Conservation (phyloP, 2,329 filamentous ascomycete genomes). For the Tympanopsis confertula region DNA sequence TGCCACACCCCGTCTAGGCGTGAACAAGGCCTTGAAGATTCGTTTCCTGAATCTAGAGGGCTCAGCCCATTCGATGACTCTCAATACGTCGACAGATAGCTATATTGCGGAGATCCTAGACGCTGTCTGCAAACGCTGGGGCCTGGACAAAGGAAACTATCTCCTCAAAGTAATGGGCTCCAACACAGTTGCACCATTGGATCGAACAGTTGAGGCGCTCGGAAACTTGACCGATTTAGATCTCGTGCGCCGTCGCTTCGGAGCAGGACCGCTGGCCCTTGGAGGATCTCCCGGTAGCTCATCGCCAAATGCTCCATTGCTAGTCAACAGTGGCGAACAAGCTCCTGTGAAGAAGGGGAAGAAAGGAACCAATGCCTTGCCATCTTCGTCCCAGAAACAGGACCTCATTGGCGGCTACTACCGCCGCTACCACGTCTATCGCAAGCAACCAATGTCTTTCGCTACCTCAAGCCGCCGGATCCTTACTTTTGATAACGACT, state of each 20-base stretch:
- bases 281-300: slow-evolving; percentile 48
- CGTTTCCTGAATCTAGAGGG: slow-evolving; percentile 49
- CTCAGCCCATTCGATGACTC: slow-evolving; percentile 34
- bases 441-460: slow-evolving; percentile 56
- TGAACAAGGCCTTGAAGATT: slow-evolving; percentile 43
- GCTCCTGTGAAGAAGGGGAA: background rate
- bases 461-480: slow-evolving; percentile 47
- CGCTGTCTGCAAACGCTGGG: slow-evolving; percentile 47
- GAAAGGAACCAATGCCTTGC: slow-evolving; percentile 16
- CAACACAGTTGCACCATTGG: slow-evolving; percentile 49
- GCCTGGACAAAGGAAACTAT: slow-evolving; percentile 52
- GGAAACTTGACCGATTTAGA: slow-evolving; percentile 48
- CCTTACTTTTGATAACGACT: slow-evolving; percentile 52
- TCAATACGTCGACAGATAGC: slow-evolving; percentile 50
- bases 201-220: slow-evolving; percentile 53
- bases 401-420: slow-evolving; percentile 34
- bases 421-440: slow-evolving; percentile 50
- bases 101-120: slow-evolving; percentile 60
- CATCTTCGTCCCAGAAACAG: slow-evolving; percentile 31
- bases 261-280: slow-evolving; percentile 41
- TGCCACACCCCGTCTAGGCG: slow-evolving; percentile 40
- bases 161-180: slow-evolving; percentile 51
- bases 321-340: slow-evolving; percentile 25
- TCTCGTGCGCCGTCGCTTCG: slow-evolving; percentile 48
- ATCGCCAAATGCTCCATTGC: slow-evolving; percentile 52